Percentiles rank a stretch among this genome's conserved stretches.
Conservation (phyloP, 1,284 basidiomycete genomes). For the Naganishia cerealis region DNA sequence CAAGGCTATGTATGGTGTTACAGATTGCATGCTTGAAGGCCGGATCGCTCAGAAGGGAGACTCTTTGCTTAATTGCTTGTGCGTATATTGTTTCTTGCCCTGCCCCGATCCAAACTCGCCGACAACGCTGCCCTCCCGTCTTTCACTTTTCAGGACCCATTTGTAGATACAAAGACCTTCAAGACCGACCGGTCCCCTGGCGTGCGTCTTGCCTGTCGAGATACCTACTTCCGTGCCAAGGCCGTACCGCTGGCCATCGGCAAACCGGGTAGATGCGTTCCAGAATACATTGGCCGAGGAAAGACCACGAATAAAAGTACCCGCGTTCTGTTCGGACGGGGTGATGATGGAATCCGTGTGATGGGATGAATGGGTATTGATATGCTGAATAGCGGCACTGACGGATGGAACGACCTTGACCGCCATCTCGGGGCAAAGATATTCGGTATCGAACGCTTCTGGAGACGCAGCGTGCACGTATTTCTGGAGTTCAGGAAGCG, state of each 20-base stretch:
- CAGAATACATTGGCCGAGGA: constrained; percentile 91
- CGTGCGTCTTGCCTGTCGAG: constrained; percentile 93
- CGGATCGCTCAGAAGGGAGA: constrained; percentile 41
- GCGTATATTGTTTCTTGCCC: constrained; percentile 74
- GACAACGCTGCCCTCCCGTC: constrained; percentile 71
- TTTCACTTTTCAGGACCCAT: constrained; percentile 78
- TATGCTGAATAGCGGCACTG: constrained; percentile 74
- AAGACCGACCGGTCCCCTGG: constrained; percentile 91
- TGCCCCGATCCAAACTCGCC: constrained; percentile 72
- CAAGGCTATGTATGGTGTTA: neutral
- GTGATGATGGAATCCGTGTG: constrained; percentile 95
- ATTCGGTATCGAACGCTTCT: constrained; percentile 80
- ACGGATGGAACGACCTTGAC: constrained; percentile 73
- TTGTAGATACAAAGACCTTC: constrained; percentile 95
- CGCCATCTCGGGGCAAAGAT: constrained; percentile 78
- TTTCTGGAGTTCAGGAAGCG: constrained; percentile 53
- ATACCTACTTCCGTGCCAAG: constrained; percentile 98
- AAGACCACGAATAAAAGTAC: constrained; percentile 78
- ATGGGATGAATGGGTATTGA: constrained; percentile 89
- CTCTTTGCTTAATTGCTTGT: constrained; percentile 55
- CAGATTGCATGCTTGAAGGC: neutral
- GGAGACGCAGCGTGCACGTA: constrained; percentile 61
- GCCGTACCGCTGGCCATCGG: constrained; percentile 95
- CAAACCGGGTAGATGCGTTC: constrained; percentile 92
- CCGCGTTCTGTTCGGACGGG: constrained; percentile 67